Percentiles rank a stretch among this genome's conserved stretches.
Evolutionary conservation across 192 early-diverging fungal genomes (phyloP).

Genomic region (Entomortierella chlamydospora): DNA sequence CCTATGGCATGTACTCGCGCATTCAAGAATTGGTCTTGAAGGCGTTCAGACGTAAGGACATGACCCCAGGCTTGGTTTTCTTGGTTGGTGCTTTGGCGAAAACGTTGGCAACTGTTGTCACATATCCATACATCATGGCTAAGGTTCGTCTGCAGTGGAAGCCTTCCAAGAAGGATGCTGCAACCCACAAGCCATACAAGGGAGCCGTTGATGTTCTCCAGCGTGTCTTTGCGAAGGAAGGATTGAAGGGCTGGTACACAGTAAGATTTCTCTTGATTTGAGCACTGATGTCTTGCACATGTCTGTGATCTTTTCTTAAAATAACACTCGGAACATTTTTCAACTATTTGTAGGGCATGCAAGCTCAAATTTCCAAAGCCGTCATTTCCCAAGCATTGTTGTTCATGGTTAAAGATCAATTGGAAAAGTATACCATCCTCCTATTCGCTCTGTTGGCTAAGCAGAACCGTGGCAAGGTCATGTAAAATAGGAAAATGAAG

Average conservation of each 20-base stretch:
- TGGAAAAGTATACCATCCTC: slow-evolving; percentile 78
- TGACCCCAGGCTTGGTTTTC: slow-evolving; percentile 90
- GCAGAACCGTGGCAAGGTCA: slow-evolving; percentile 4
- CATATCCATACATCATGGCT: slow-evolving; percentile 99
- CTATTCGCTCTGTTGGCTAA: slow-evolving; percentile 63
- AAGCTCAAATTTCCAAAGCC: slow-evolving; percentile 98
- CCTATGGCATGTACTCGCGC: slow-evolving; percentile 94
- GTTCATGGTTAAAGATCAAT: slow-evolving; percentile 96
- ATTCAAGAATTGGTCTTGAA: slow-evolving; percentile 71
- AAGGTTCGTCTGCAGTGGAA: slow-evolving; percentile 97
- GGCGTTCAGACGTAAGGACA: slow-evolving; percentile 56
- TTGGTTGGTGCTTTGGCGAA: slow-evolving; percentile 94
- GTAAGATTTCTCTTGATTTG: slow-evolving; percentile 59
- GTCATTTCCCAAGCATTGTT: slow-evolving; percentile 98
- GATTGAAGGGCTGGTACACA: slow-evolving; percentile 93
- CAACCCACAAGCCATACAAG: slow-evolving; percentile 71
- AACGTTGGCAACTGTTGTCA: slow-evolving; percentile 87
- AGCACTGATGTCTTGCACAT: slow-evolving; percentile 4
- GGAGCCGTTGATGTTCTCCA: slow-evolving; percentile 86
- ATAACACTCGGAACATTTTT: slow-evolving; percentile 1
- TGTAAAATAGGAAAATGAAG: neutral
- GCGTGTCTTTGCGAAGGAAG: slow-evolving; percentile 84
- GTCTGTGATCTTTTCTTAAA: neutral
- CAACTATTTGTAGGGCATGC: slow-evolving; percentile 80
- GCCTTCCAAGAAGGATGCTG: slow-evolving; percentile 69